Evolutionary conservation across 345 rosid genomes (phyloP), one percentile per base, ranked within the genome.

Genomic region (Hibiscus tridactylites): DNA sequence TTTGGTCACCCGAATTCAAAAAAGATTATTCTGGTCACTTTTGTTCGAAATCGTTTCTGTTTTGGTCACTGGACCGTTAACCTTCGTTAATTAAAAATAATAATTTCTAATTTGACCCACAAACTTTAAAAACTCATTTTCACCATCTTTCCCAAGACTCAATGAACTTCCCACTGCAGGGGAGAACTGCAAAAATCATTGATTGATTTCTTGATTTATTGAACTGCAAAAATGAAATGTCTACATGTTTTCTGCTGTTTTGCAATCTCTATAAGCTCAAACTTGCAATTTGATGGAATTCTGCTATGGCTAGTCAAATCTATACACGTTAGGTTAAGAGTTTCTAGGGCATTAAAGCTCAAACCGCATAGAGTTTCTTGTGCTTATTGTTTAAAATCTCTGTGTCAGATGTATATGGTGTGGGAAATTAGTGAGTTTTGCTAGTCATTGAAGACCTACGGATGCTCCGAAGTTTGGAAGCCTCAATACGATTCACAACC

Each of bases 301-400:
- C 21, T 69, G 71, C 59, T 54, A 61, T 62, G 53, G 42, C 28
- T 19, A n/a, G 47, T 33, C n/a, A 44, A 35, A 44, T 35, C n/a
- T 68, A 72, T 67, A 57, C 61, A 67, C 54, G 71, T 6, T 31
- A 68, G 17, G 13, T 12, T 8, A 47, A 13, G 37, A 35, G 26
- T 15, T 39, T 54, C 44, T 33, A 13, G 50, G 9, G 57, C 44
- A 67, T 72, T 71, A 49, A 49, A 49, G 16, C 53, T n/a, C 83
- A 93, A 61, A 91, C 88, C 5, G 94, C 98, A 73, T 90, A 91
- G 44, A 93, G 84, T 79, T 82, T 93, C 81, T 84, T 75, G 68
- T 72, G 82, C 61, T 93, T 94, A 29, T 74, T 78, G 61, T 80
- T 84, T 73, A 83, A 47, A 56, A 86, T 71, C 75, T 90, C 97